phyloP scores from a whole-genome alignment of 345 rosid genomes.

The Pseudoturritis turrita region DNA sequence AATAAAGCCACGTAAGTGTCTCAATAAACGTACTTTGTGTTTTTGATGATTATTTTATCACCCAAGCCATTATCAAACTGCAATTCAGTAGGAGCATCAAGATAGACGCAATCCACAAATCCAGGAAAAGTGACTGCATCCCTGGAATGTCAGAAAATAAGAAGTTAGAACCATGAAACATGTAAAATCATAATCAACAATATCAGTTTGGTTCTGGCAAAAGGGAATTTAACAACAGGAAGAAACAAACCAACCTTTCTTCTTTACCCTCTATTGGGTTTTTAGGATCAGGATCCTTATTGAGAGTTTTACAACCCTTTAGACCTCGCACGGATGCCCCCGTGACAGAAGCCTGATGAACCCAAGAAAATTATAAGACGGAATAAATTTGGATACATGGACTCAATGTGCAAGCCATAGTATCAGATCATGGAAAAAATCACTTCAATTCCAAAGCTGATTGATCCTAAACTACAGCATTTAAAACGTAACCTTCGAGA shows the following conservation, averaged over 20 bases:
- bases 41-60: conserved; percentile 51
- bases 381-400: background rate
- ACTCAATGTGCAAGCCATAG: conserved; percentile 9
- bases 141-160: conserved; percentile 39
- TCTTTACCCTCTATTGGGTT: conserved; percentile 74
- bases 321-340: conserved; percentile 74
- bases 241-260: conserved; percentile 56
- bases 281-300: conserved; percentile 87
- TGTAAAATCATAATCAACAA: background rate
- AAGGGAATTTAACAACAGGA: background rate
- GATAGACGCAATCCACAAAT: conserved; percentile 85
- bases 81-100: conserved; percentile 58
- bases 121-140: conserved; percentile 79
- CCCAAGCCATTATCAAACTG: conserved; percentile 88
- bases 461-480: background rate
- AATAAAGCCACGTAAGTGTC: conserved; percentile 9
- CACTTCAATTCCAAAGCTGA: background rate
- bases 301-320: conserved; percentile 85
- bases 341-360: conserved; percentile 70
- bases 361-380: conserved; percentile 2
- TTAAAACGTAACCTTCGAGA: background rate
- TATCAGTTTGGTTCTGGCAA: background rate
- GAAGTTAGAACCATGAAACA: conserved; percentile 27
- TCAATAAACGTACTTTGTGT: conserved; percentile 52
- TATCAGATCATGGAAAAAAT: background rate